Evolutionary conservation across 257 asterid species (phyloP).

Genomic region (Orobanche coerulescens): DNA sequence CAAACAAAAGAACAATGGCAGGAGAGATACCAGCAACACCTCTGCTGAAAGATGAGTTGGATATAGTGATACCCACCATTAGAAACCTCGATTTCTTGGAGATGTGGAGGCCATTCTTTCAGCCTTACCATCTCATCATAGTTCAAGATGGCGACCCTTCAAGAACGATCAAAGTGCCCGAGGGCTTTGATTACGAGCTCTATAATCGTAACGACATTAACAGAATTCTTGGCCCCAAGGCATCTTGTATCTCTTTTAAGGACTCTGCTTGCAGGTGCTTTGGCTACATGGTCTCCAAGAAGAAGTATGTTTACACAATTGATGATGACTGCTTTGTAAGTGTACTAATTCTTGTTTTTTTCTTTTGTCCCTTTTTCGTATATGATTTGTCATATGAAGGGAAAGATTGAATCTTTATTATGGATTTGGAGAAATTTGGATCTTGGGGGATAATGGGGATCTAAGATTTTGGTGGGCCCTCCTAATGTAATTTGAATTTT

Average conservation of each 20-base stretch:
- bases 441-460: slow-evolving; percentile 26
- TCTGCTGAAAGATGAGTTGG: slow-evolving; percentile 64
- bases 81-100: slow-evolving; percentile 75
- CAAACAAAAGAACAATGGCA: slow-evolving; percentile 34
- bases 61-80: slow-evolving; percentile 68
- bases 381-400: not conserved
- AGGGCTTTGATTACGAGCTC: slow-evolving; percentile 67
- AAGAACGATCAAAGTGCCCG: slow-evolving; percentile 47
- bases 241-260: slow-evolving; percentile 75
- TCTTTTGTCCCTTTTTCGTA: slow-evolving; percentile 12
- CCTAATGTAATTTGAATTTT: not conserved
- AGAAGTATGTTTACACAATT: slow-evolving; percentile 73
- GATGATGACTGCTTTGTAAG: slow-evolving; percentile 85
- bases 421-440: slow-evolving; percentile 17
- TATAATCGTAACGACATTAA: slow-evolving; percentile 71
- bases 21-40: slow-evolving; percentile 36
- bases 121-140: slow-evolving; percentile 64
- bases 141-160: slow-evolving; percentile 84
- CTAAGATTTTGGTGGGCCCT: slow-evolving; percentile 16
- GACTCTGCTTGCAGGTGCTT: slow-evolving; percentile 80
- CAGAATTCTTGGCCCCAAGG: slow-evolving; percentile 74
- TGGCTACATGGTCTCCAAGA: slow-evolving; percentile 75
- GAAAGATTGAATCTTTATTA: slow-evolving; percentile 18
- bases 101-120: slow-evolving; percentile 81
- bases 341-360: slow-evolving; percentile 1